These are phyloP conservation scores for Diaporthe vexans DNA, from an alignment of 2,329 filamentous ascomycete species.

Conservation along the genomic window DNA sequence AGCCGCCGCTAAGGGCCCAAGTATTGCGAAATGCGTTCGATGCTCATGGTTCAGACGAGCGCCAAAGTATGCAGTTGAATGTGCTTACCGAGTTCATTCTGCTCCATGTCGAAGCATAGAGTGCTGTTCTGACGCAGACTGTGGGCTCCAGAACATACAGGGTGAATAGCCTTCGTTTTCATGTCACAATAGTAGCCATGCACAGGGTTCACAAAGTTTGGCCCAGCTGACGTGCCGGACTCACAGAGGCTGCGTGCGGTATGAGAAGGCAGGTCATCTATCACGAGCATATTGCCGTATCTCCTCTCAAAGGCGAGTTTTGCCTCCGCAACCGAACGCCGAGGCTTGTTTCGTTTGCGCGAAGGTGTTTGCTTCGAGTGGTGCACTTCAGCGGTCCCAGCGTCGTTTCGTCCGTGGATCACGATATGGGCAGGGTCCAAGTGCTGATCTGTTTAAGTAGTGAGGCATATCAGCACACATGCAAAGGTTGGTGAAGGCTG, in stretches of 20 bases:
- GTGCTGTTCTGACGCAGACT: background rate
- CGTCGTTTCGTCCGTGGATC: background rate
- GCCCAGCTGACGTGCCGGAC: background rate
- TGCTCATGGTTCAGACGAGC: background rate
- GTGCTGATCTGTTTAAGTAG: background rate
- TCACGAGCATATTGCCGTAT: background rate
- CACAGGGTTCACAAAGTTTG: background rate
- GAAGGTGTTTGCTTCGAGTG: background rate
- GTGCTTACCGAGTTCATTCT: background rate
- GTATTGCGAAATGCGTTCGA: background rate
- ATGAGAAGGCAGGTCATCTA: constrained; percentile 2
- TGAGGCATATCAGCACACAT: background rate
- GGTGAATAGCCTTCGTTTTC: background rate
- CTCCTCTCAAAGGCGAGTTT: background rate
- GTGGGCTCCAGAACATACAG: background rate
- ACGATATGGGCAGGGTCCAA: background rate
- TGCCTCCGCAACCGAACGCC: background rate
- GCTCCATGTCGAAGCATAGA: background rate
- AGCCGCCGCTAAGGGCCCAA: too few relatives aligned
- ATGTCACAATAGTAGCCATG: constrained; percentile 17
- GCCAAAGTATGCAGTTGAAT: background rate
- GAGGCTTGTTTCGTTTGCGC: background rate
- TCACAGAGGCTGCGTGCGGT: background rate
- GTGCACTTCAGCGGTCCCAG: background rate
- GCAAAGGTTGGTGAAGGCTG: background rate